Evolutionary conservation across 257 asterid genomes (phyloP).

Genomic region (Fraxinus excelsior): DNA sequence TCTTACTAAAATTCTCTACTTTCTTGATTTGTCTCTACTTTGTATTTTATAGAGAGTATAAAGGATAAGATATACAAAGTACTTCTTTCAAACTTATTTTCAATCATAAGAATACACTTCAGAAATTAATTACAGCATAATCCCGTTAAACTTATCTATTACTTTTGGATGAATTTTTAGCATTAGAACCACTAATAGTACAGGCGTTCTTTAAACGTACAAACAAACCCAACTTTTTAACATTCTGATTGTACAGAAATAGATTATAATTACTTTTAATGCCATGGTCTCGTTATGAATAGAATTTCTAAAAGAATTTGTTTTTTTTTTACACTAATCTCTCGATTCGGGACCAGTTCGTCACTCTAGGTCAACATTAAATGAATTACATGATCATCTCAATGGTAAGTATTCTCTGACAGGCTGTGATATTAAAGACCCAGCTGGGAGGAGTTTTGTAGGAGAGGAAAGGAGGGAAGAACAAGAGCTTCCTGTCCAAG

Average conservation of each 20-base stretch:
- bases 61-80: neutral
- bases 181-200: neutral
- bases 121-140: neutral
- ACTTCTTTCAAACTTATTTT: neutral
- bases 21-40: neutral
- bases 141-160: neutral
- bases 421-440: neutral
- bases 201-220: neutral
- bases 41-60: neutral
- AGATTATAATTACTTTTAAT: neutral
- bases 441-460: neutral
- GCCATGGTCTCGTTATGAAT: neutral
- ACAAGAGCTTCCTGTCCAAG: neutral
- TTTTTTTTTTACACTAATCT: neutral
- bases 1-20: neutral
- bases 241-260: neutral
- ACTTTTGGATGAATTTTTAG: neutral
- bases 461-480: too few species aligned
- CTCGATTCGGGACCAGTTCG: neutral
- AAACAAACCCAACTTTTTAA: neutral
- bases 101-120: neutral
- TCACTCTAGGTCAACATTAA: neutral
- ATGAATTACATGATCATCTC: neutral
- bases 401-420: neutral
- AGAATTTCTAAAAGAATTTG: too few species aligned